phyloP scores from a whole-genome alignment of 208 protist genomes.

The Phytomonas sp. region DNA sequence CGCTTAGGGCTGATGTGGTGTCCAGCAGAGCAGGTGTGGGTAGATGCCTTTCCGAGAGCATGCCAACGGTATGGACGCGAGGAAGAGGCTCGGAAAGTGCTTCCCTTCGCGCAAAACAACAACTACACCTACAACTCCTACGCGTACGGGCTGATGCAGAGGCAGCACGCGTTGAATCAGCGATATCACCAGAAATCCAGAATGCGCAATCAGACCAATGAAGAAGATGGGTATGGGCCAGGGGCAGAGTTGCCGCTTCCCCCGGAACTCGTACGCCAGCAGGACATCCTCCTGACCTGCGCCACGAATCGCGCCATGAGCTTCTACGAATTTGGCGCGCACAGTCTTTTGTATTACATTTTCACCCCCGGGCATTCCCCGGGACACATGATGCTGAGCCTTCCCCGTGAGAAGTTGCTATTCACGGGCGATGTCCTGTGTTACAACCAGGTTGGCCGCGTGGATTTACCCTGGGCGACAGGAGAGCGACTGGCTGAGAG shows the following conservation, averaged over 20 bases:
- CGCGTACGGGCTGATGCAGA: slow-evolving; percentile 29
- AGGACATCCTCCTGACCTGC: slow-evolving; percentile 66
- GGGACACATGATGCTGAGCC: slow-evolving; percentile 85
- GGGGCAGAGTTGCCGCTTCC: slow-evolving; percentile 10
- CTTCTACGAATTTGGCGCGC: slow-evolving; percentile 73
- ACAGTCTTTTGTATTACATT: slow-evolving; percentile 73
- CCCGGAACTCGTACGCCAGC: slow-evolving; percentile 35
- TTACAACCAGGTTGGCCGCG: slow-evolving; percentile 76
- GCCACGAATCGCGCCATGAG: slow-evolving; percentile 74
- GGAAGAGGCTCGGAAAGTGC: slow-evolving; percentile 49
- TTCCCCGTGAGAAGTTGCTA: slow-evolving; percentile 73
- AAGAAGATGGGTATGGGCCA: background rate
- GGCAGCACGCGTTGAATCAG: slow-evolving; percentile 18
- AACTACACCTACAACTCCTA: slow-evolving; percentile 57
- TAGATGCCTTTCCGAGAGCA: slow-evolving; percentile 60
- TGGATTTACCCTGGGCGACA: slow-evolving; percentile 79
- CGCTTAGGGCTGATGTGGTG: slow-evolving; percentile 72
- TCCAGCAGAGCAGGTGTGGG: slow-evolving; percentile 68
- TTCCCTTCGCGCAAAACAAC: slow-evolving; percentile 60
- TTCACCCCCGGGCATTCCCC: slow-evolving; percentile 85
- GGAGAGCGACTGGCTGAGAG: slow-evolving; percentile 75
- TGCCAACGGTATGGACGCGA: slow-evolving; percentile 71
- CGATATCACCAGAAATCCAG: slow-evolving; percentile 12
- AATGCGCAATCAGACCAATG: background rate
- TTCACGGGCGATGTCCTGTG: slow-evolving; percentile 84